Evolutionary conservation across 2,329 filamentous ascomycete species (phyloP).

Genomic region (Apiospora marii): DNA sequence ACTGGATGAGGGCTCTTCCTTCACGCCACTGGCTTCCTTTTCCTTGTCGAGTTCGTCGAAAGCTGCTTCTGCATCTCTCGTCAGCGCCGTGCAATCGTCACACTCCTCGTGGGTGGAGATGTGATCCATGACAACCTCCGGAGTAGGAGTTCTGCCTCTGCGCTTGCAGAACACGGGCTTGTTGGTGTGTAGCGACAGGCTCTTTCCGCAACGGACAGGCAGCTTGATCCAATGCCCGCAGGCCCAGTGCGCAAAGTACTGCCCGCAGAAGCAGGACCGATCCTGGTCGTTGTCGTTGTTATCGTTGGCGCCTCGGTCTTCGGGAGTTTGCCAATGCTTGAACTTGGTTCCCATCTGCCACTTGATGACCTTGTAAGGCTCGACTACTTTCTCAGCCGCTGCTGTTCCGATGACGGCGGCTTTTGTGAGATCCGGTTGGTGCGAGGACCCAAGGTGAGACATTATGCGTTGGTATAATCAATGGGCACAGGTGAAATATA

Average conservation of each 20-base stretch:
- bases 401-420: background rate
- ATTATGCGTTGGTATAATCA: background rate
- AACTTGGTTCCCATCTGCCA: background rate
- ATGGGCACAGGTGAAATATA: background rate
- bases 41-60: background rate
- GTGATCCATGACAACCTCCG: background rate
- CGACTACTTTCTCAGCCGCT: background rate
- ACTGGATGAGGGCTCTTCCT: background rate
- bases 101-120: background rate
- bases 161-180: background rate
- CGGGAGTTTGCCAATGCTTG: background rate
- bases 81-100: background rate
- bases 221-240: background rate
- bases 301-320: background rate
- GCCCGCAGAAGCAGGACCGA: background rate
- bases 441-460: background rate
- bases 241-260: background rate
- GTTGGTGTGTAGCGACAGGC: background rate
- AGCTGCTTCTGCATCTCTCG: background rate
- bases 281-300: background rate
- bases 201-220: background rate
- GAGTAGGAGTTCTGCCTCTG: background rate
- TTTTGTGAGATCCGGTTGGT: background rate
- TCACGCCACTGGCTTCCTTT: background rate
- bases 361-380: background rate